Evolutionary conservation across 352 stramenopile species (phyloP), one percentile per base, ranked within the genome.

Genomic region (Globisporangium paroecandrum): DNA sequence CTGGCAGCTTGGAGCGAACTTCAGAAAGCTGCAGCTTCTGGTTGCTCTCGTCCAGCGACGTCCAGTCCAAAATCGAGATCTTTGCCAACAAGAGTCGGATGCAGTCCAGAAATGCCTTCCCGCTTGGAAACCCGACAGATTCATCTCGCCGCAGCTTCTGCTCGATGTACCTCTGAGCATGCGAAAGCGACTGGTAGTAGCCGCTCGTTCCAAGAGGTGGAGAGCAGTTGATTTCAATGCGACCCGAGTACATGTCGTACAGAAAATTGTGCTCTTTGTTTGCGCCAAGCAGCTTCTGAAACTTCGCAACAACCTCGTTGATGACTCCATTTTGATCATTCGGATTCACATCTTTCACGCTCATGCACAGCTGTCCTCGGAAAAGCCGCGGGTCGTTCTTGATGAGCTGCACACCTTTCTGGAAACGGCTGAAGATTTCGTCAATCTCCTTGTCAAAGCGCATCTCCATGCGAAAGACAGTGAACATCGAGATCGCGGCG

Each of bases 1-100:
- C 76, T 2, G 82, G 65, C 0, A 93, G 54, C 53, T 87, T 83
- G 0, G 73, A 73, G 8, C 60, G 73, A 9, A 88, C 56, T 55
- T 90, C 82, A 1, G 75, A 69, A 4, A 93, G 47, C 54, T 89
- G 78, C 25, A 90, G 78, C 53, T 63, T 72, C 8, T 81, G 62
- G 2, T 77, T 74, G 34, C 68, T 90, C 27, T 87, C 79, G 20
- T 91, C 79, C 18, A 91, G 66, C 12, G 77, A 77, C 46, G 85
- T 92, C 83, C 85, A 94, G 65, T 92, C 85, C 46, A 94, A 57
- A 25, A 90, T 89, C 22, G 79, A 82, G 5, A 94, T 87, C 66
- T 94, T 94, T 2, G 85, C 79, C 12, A 94, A 51, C n/a, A 91
- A 68, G 49, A 91, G 74, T 4, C 80, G 78, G 55, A 94, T 74